Conservation (phyloP, 1,284 basidiomycete genomes). For the Cystobasidiaceae sp. region DNA sequence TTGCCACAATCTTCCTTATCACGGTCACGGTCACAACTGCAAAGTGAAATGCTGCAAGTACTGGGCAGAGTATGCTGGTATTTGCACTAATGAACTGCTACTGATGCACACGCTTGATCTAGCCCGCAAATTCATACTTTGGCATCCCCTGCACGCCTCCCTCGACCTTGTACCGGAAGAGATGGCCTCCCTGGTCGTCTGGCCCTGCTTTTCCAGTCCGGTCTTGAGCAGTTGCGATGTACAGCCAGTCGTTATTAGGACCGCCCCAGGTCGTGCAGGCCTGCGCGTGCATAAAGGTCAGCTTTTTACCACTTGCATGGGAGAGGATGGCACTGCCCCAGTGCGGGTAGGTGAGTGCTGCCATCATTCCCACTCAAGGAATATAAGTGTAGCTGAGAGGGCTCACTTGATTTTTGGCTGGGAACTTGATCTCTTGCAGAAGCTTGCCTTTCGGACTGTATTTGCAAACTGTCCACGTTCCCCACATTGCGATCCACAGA, state of each 20-base stretch:
- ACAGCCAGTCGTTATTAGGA: conserved; percentile 26
- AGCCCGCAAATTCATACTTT: conserved; percentile 21
- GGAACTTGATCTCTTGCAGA: conserved; percentile 11
- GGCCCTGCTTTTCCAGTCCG: conserved; percentile 9
- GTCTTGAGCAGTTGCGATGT: conserved; percentile 12
- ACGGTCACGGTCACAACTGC: no score
- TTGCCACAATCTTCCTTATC: no score
- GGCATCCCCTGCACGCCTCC: conserved; percentile 20
- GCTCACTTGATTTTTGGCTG: conserved; percentile 13
- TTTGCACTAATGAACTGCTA: no score
- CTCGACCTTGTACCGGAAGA: conserved; percentile 19
- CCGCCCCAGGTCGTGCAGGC: conserved; percentile 26
- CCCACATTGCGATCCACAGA: conserved; percentile 27
- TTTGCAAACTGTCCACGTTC: conserved; percentile 8
- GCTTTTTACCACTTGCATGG: no score
- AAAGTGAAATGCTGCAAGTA: no score
- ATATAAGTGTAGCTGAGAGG: no score
- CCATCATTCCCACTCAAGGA: no score
- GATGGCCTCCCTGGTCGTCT: conserved; percentile 14
- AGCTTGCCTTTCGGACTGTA: conserved; percentile 18
- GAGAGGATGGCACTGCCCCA: no score
- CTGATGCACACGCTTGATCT: no score
- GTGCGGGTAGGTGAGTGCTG: no score
- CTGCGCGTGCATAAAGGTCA: no score
- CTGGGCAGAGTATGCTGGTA: no score